Evolutionary conservation across 2,329 filamentous ascomycete genomes (phyloP).

Genomic region (Dactylellina parvicollis): DNA sequence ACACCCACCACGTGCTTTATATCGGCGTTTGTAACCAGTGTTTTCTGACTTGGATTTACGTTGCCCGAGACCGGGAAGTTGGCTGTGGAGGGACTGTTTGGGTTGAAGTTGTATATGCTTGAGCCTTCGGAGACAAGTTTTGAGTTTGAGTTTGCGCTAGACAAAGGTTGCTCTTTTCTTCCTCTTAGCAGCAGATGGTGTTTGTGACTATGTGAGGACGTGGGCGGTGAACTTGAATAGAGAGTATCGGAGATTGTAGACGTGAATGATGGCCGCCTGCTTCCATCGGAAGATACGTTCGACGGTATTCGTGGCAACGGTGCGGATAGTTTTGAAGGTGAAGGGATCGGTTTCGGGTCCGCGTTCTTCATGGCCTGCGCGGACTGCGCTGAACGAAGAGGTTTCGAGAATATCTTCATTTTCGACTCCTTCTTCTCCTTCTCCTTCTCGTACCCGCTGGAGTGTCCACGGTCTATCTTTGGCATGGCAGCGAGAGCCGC

Average conservation of each 20-base stretch:
- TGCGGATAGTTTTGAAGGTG: slow-evolving; percentile 41
- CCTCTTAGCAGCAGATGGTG: slow-evolving; percentile 73
- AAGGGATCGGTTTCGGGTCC: slow-evolving; percentile 53
- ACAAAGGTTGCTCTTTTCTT: slow-evolving; percentile 64
- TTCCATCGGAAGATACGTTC: slow-evolving; percentile 51
- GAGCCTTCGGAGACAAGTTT: slow-evolving; percentile 54
- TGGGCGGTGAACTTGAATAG: slow-evolving; percentile 58
- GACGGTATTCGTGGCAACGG: slow-evolving; percentile 46
- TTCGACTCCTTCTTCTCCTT: slow-evolving; percentile 72
- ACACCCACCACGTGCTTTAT: slow-evolving; percentile 79
- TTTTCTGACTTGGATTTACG: slow-evolving; percentile 61
- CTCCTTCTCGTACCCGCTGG: slow-evolving; percentile 62
- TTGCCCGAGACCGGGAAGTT: slow-evolving; percentile 63
- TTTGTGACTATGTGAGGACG: slow-evolving; percentile 62
- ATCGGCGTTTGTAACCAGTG: slow-evolving; percentile 76
- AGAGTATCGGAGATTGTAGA: slow-evolving; percentile 61
- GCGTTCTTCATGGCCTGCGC: slow-evolving; percentile 52
- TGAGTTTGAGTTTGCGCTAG: slow-evolving; percentile 51
- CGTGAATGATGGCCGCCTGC: slow-evolving; percentile 63
- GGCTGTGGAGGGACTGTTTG: slow-evolving; percentile 65
- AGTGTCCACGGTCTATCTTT: slow-evolving; percentile 60
- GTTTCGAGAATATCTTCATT: slow-evolving; percentile 76
- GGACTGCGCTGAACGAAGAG: slow-evolving; percentile 58
- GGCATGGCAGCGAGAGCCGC: slow-evolving; percentile 75
- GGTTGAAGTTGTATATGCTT: slow-evolving; percentile 55